A percentile compares a stretch with the other conserved stretches of the same genome.
Evolutionary conservation across 169 alveolate species (phyloP).

Genomic region (Eimeria praecox): DNA sequence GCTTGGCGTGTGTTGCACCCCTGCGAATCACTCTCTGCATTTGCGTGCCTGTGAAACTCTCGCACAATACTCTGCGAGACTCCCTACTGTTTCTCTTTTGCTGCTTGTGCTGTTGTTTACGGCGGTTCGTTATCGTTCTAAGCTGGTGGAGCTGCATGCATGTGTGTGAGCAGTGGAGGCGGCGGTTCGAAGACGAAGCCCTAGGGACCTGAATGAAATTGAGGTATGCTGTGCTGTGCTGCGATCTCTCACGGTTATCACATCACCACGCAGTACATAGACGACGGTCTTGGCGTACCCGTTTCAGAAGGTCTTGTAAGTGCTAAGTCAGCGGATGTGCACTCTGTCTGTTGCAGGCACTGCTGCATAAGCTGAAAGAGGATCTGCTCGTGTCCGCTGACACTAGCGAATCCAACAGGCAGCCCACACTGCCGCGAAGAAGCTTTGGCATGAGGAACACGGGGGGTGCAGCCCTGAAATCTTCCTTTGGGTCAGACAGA

Average conservation of each 20-base stretch:
- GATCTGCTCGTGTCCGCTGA: neutral
- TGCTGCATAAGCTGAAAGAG: conserved; percentile 59
- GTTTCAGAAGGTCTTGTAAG: neutral
- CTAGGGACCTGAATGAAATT: neutral
- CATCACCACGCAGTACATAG: conserved; percentile 10
- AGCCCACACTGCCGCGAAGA: neutral
- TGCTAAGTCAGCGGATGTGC: neutral
- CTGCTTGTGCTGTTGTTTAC: neutral
- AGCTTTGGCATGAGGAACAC: neutral
- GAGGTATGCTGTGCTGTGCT: neutral
- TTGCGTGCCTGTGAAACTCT: neutral
- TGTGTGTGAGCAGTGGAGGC: neutral
- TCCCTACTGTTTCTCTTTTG: neutral
- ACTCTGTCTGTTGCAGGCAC: neutral
- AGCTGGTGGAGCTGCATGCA: neutral
- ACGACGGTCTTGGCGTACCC: neutral
- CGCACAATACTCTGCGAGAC: neutral
- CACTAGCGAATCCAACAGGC: neutral
- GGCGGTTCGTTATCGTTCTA: neutral
- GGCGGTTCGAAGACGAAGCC: conserved; percentile 25
- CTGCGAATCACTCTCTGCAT: neutral
- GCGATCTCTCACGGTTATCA: neutral
- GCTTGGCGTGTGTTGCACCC: neutral
- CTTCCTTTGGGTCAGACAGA: neutral
- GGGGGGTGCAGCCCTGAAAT: neutral